A percentile compares a stretch with the other conserved stretches of the same genome.
Evolutionary conservation across 2,329 filamentous ascomycete species (phyloP).

Genomic region (Claviceps pusilla): DNA sequence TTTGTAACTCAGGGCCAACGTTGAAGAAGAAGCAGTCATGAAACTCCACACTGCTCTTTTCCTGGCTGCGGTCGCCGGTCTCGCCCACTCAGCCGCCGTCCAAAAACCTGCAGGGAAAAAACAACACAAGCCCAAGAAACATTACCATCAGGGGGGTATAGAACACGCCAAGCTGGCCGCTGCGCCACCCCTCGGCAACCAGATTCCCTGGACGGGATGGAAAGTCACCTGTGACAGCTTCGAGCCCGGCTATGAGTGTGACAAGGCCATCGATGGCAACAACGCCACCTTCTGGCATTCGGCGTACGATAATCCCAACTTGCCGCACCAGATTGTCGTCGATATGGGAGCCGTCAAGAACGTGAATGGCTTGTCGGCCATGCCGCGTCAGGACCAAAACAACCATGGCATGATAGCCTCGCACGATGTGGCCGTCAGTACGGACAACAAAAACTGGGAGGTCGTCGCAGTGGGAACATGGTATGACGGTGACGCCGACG

Average conservation of each 20-base stretch:
- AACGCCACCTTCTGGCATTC: conserved; percentile 17
- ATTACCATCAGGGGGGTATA: neutral
- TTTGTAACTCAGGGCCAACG: too few relatives aligned
- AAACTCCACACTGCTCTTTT: neutral
- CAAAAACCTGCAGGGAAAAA: neutral
- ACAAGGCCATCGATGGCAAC: conserved; percentile 15
- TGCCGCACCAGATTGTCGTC: conserved; percentile 18
- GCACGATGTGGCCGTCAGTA: conserved; percentile 16
- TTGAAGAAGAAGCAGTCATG: neutral
- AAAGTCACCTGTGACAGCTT: conserved; percentile 15
- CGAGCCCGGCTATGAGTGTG: conserved; percentile 14
- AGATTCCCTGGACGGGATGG: conserved; percentile 10
- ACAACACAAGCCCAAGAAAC: neutral
- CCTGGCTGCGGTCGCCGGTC: neutral
- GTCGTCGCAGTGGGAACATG: conserved; percentile 16
- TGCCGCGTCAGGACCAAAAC: conserved; percentile 14
- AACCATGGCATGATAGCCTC: conserved; percentile 13
- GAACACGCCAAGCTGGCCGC: conserved; percentile 2
- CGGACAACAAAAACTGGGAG: conserved; percentile 14
- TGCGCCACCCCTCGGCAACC: conserved; percentile 3
- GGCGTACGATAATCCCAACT: conserved; percentile 1
- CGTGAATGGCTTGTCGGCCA: conserved; percentile 17
- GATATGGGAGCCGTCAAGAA: conserved; percentile 13
- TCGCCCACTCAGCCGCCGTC: neutral
- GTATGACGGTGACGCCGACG: conserved; percentile 12